Percentiles rank a stretch among this genome's conserved stretches.
Conservation (phyloP, 1,284 basidiomycete species). For the Xanthoconium separans region DNA sequence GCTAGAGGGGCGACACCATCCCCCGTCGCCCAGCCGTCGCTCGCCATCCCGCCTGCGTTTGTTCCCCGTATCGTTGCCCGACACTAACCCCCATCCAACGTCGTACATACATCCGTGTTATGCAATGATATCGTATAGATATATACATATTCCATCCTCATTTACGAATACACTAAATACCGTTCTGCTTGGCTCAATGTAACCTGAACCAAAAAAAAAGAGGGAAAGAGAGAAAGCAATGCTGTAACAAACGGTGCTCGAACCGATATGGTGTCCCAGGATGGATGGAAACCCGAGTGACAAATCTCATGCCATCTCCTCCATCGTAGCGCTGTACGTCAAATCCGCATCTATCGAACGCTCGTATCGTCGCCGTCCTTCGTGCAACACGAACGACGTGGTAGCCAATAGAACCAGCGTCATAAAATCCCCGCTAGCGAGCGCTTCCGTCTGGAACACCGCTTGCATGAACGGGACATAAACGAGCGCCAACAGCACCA, state of each 20-base stretch:
- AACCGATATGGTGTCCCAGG: neutral
- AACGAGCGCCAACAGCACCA: slow-evolving; percentile 83
- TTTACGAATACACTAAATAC: slow-evolving; percentile 6
- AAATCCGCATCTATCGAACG: slow-evolving; percentile 42
- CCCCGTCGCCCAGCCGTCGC: slow-evolving; percentile 14
- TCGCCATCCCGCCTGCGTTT: slow-evolving; percentile 32
- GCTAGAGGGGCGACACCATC: slow-evolving; percentile 25
- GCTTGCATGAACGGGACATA: slow-evolving; percentile 91
- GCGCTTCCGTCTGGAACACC: slow-evolving; percentile 90
- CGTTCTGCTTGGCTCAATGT: neutral
- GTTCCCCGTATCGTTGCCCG: slow-evolving; percentile 14
- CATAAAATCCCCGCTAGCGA: slow-evolving; percentile 68
- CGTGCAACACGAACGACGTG: slow-evolving; percentile 74
- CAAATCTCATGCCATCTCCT: slow-evolving; percentile 42
- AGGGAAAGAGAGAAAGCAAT: too few species aligned
- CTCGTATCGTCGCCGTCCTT: slow-evolving; percentile 80
- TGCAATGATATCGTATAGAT: slow-evolving; percentile 7
- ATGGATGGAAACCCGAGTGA: too few species aligned
- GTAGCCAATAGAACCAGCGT: slow-evolving; percentile 73
- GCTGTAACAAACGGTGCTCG: neutral
- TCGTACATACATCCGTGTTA: neutral
- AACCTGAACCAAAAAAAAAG: too few species aligned
- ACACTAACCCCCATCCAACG: too few species aligned
- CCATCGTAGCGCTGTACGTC: slow-evolving; percentile 36
- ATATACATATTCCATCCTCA: neutral